Conservation (phyloP, 805 yeast genomes). For the Debaryomyces prosopidis region DNA sequence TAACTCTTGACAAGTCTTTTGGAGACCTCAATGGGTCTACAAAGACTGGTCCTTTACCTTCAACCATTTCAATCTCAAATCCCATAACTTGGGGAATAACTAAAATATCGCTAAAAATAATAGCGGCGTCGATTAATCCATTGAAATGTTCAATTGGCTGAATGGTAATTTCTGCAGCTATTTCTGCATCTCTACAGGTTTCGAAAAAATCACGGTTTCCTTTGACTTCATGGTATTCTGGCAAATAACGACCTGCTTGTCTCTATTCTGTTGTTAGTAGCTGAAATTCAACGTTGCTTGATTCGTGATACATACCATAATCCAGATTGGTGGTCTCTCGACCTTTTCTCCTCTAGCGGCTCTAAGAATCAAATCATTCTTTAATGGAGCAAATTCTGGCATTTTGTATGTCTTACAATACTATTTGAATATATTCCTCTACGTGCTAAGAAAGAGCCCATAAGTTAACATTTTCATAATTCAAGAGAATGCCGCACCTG, state of each 20-base stretch:
- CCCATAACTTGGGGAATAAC: constrained; percentile 99
- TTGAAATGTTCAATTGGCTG: constrained; percentile 91
- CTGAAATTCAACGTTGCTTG: background rate
- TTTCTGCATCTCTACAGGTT: constrained; percentile 92
- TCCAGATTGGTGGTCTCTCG: constrained; percentile 98
- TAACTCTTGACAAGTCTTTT: constrained; percentile 60
- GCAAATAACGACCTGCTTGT: constrained; percentile 94
- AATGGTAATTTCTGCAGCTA: constrained; percentile 90
- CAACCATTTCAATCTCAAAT: constrained; percentile 89
- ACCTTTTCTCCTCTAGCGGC: constrained; percentile 90
- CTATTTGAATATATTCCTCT: no score
- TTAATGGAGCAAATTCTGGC: constrained; percentile 66
- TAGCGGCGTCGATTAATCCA: constrained; percentile 94
- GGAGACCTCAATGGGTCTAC: constrained; percentile 82
- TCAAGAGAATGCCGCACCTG: background rate
- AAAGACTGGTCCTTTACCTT: constrained; percentile 92
- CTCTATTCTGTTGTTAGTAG: constrained; percentile 41
- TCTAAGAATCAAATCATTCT: constrained; percentile 87
- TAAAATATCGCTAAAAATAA: constrained; percentile 90
- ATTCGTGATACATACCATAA: constrained; percentile 57
- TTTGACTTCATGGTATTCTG: constrained; percentile 90
- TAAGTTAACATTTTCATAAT: no score
- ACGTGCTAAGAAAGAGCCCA: no score
- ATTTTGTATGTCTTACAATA: constrained; percentile 9
- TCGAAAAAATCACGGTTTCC: constrained; percentile 87